These are phyloP conservation scores for Trichoderma virens DNA, from an alignment of 495 filamentous ascomycete genomes.

Conservation along the genomic window DNA sequence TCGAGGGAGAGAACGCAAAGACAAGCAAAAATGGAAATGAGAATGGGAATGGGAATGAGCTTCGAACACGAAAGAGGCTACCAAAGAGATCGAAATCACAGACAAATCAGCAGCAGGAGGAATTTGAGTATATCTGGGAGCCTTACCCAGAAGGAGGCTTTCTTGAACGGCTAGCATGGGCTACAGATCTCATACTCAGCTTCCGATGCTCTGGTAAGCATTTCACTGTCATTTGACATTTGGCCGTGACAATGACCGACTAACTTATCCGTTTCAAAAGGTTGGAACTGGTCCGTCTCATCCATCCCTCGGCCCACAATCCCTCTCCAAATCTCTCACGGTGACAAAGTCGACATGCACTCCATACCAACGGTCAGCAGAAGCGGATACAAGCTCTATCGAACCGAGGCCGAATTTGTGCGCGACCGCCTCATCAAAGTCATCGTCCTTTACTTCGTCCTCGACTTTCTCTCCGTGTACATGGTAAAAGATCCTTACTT, in stretches of 20 bases:
- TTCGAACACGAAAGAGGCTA: not conserved
- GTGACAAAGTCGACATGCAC: conserved; percentile 12
- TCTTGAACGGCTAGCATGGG: conserved; percentile 62
- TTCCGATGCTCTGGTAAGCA: conserved; percentile 52
- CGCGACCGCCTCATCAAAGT: conserved; percentile 37
- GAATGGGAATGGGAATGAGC: not conserved
- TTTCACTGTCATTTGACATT: not conserved
- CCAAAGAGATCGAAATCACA: not conserved
- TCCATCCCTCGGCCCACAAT: conserved; percentile 45
- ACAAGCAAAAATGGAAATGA: not conserved
- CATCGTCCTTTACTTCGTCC: conserved; percentile 47
- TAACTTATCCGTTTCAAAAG: conserved; percentile 18
- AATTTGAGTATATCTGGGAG: conserved; percentile 59
- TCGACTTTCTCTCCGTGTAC: conserved; percentile 59
- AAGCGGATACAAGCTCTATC: conserved; percentile 27
- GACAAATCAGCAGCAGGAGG: not conserved
- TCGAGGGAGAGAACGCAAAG: not conserved
- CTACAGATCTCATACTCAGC: conserved; percentile 56
- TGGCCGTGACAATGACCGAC: not conserved
- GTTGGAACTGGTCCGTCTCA: conserved; percentile 68
- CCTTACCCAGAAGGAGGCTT: conserved; percentile 51
- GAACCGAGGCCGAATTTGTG: conserved; percentile 39
- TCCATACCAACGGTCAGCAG: conserved; percentile 17
- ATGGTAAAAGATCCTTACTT: conserved; percentile 76
- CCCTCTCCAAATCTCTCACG: conserved; percentile 14